phyloP scores from a whole-genome alignment of 306 rosid species.

The Neltuma alba region DNA sequence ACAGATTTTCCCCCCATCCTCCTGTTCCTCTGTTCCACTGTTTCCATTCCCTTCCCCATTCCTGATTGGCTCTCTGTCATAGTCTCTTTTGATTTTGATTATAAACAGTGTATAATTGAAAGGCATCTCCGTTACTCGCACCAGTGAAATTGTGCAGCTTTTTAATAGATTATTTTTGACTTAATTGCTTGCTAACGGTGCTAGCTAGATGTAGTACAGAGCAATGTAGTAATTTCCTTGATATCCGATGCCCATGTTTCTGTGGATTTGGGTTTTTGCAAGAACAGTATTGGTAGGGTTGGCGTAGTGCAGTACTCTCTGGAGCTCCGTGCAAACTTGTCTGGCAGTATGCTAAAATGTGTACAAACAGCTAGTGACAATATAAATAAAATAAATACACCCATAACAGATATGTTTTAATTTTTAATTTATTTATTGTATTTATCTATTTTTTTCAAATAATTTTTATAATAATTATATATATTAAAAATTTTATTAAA shows the following conservation, averaged over 20 bases:
- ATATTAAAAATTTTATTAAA: no score
- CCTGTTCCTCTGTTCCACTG: not conserved
- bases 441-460: no score
- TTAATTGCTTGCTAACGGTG: not conserved
- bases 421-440: no score
- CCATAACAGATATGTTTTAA: not conserved
- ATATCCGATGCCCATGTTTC: not conserved
- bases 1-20: not conserved
- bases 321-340: conserved; percentile 47
- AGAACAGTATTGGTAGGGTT: conserved; percentile 36
- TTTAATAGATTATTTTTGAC: not conserved
- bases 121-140: conserved; percentile 31
- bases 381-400: not conserved
- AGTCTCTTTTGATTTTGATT: conserved; percentile 28
- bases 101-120: conserved; percentile 40
- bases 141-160: conserved; percentile 38
- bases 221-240: conserved; percentile 13
- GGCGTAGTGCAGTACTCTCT: conserved; percentile 30
- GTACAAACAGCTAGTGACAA: conserved; percentile 25
- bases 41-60: conserved; percentile 29
- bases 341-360: conserved; percentile 34
- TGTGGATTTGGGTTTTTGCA: conserved; percentile 29
- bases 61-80: conserved; percentile 24
- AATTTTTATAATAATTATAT: no score
- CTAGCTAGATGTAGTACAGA: not conserved